These are phyloP conservation scores for Microcyclosporella mali DNA, from an alignment of 2,329 filamentous ascomycete species.

Conservation along the genomic window DNA sequence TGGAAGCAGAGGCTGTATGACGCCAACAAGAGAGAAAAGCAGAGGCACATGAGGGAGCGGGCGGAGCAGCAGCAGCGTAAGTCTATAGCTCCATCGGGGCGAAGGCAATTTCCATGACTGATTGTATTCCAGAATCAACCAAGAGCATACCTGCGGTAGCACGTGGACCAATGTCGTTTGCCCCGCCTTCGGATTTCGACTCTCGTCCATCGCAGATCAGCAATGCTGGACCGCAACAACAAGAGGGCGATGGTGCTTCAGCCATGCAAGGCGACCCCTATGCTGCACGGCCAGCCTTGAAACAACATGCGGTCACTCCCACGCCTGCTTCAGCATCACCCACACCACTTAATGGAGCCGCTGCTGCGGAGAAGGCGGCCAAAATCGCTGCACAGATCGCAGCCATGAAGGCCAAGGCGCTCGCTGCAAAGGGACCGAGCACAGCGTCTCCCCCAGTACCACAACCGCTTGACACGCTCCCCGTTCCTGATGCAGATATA, in stretches of 20 bases:
- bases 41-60: slow-evolving; percentile 41
- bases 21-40: slow-evolving; percentile 50
- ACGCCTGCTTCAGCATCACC: slow-evolving; percentile 18
- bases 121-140: slow-evolving; percentile 4
- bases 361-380: slow-evolving; percentile 15
- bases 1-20: slow-evolving; percentile 80
- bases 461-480: slow-evolving; percentile 11
- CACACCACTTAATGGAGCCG: slow-evolving; percentile 15
- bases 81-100: too few relatives aligned
- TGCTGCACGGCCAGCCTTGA: too few relatives aligned
- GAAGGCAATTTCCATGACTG: too few relatives aligned
- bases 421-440: slow-evolving; percentile 10
- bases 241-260: too few relatives aligned
- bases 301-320: too few relatives aligned
- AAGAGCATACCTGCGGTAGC: slow-evolving; percentile 36
- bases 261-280: too few relatives aligned
- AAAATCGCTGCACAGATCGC: slow-evolving; percentile 22
- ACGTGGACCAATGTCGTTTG: slow-evolving; percentile 36
- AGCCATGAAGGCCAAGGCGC: slow-evolving; percentile 20
- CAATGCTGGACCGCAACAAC: too few relatives aligned
- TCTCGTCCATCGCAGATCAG: neutral
- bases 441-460: slow-evolving; percentile 6
- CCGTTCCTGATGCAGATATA: slow-evolving; percentile 5
- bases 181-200: slow-evolving; percentile 17
- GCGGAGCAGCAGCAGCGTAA: slow-evolving; percentile 26